Percentiles rank a stretch among this genome's conserved stretches.
Conservation (phyloP, 352 stramenopile genomes). For the Pythium dissotocum region DNA sequence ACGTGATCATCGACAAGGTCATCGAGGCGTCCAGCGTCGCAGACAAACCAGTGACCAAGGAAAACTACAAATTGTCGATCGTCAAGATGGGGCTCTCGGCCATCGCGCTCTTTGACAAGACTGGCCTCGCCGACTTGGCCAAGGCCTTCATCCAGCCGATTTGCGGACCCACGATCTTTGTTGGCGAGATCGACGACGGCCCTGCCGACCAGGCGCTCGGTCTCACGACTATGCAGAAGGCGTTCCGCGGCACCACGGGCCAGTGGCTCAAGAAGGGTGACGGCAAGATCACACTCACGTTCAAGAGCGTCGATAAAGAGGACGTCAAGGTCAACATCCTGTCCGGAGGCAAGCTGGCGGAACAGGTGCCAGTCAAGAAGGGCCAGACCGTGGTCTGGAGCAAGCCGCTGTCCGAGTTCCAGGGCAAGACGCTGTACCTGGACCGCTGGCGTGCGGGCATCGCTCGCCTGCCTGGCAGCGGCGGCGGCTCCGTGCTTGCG, state of each 20-base stretch:
- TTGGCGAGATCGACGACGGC: slow-evolving; percentile 51
- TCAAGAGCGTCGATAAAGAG: slow-evolving; percentile 40
- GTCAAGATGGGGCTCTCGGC: slow-evolving; percentile 42
- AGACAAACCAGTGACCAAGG: slow-evolving; percentile 32
- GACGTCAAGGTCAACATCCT: slow-evolving; percentile 49
- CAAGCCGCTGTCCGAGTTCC: too few species aligned
- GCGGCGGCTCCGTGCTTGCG: too few species aligned
- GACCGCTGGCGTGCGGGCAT: too few species aligned
- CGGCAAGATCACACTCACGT: slow-evolving; percentile 38
- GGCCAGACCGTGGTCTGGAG: too few species aligned
- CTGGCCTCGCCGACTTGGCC: slow-evolving; percentile 38
- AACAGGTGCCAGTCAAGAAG: too few species aligned
- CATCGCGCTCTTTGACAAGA: slow-evolving; percentile 47
- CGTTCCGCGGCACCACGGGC: slow-evolving; percentile 39
- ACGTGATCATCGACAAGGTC: slow-evolving; percentile 47
- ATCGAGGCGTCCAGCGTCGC: slow-evolving; percentile 37
- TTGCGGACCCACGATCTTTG: slow-evolving; percentile 45
- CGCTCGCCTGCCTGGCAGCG: too few species aligned
- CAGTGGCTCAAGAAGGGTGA: slow-evolving; percentile 43
- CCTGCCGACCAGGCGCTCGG: slow-evolving; percentile 43
- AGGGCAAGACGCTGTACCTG: too few species aligned
- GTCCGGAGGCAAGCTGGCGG: slow-evolving; percentile 10
- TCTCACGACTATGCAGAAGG: slow-evolving; percentile 36
- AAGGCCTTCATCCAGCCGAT: slow-evolving; percentile 57
- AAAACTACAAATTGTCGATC: slow-evolving; percentile 41